phyloP scores from a whole-genome alignment of 2,329 filamentous ascomycete species.

The Nannizziopsis arthrosporioides region DNA sequence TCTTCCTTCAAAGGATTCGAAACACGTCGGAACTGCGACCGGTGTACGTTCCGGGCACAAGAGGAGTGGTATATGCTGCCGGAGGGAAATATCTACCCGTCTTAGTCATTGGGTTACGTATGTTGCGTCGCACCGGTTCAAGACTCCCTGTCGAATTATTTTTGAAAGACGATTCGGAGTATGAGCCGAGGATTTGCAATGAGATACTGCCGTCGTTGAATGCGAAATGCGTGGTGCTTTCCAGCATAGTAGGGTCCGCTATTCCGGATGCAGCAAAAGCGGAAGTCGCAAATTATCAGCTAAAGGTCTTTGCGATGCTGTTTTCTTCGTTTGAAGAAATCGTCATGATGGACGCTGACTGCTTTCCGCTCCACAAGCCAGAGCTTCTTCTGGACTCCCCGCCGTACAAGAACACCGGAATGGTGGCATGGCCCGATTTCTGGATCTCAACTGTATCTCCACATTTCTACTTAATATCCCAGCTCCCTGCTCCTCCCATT shows the following conservation, averaged over 20 bases:
- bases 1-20: constrained; percentile 25
- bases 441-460: constrained; percentile 35
- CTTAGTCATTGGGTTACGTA: constrained; percentile 23
- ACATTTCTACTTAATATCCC: constrained; percentile 32
- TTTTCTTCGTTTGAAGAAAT: constrained; percentile 49
- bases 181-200: constrained; percentile 24
- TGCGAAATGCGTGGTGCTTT: constrained; percentile 20
- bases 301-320: constrained; percentile 46
- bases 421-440: constrained; percentile 49
- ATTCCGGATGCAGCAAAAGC: constrained; percentile 18
- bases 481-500: constrained; percentile 20
- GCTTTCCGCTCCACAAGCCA: constrained; percentile 41
- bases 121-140: constrained; percentile 26
- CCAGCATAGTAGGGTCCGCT: constrained; percentile 7
- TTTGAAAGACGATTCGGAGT: constrained; percentile 19
- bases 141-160: constrained; percentile 29
- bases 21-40: constrained; percentile 21
- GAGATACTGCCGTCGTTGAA: constrained; percentile 23
- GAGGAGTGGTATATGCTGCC: constrained; percentile 30
- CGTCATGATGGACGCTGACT: constrained; percentile 49
- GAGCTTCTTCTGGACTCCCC: constrained; percentile 39
- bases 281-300: constrained; percentile 39
- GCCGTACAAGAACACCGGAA: constrained; percentile 41
- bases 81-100: constrained; percentile 27
- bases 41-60: constrained; percentile 18